Conservation (phyloP, 192 early-diverging fungal species). For the Coemansia sp. region DNA sequence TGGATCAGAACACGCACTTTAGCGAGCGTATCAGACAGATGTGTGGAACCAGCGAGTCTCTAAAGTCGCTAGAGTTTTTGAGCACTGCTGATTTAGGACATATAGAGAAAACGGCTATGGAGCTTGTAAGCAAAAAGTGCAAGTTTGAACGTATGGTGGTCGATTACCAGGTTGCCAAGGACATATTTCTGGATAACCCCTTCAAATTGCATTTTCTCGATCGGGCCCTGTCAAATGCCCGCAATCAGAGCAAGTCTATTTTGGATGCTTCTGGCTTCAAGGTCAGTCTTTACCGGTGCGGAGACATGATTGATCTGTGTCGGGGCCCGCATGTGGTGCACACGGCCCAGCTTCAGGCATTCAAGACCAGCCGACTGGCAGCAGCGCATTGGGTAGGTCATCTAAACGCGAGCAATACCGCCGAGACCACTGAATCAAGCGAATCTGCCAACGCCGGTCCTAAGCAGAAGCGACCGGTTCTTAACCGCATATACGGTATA, state of each 20-base stretch:
- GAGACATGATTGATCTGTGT: constrained; percentile 75
- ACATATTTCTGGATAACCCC: constrained; percentile 71
- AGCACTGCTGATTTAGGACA: constrained; percentile 56
- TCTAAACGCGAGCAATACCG: not conserved
- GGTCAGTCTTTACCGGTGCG: constrained; percentile 70
- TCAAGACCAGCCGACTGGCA: constrained; percentile 61
- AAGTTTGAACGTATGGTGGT: constrained; percentile 70
- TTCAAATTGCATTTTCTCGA: constrained; percentile 74
- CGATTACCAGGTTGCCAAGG: constrained; percentile 58
- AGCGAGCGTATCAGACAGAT: constrained; percentile 31
- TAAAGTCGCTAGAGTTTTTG: constrained; percentile 46
- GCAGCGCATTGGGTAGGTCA: constrained; percentile 64
- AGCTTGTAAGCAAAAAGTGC: constrained; percentile 58
- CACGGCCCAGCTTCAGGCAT: constrained; percentile 60
- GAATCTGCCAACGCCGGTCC: not conserved
- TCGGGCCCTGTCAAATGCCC: constrained; percentile 9
- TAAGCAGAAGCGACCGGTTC: constrained; percentile 53
- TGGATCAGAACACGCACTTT: constrained; percentile 12
- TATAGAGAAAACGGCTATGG: constrained; percentile 57
- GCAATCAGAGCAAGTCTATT: not conserved
- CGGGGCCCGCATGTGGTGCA: constrained; percentile 77
- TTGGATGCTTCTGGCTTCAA: constrained; percentile 9
- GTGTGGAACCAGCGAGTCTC: constrained; percentile 13
- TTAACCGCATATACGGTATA: constrained; percentile 76
- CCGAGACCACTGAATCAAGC: not conserved